Evolutionary conservation across 176 grass and related monocot genomes (phyloP), one percentile per base, ranked within the genome.

Genomic region (Aegilops longissima): DNA sequence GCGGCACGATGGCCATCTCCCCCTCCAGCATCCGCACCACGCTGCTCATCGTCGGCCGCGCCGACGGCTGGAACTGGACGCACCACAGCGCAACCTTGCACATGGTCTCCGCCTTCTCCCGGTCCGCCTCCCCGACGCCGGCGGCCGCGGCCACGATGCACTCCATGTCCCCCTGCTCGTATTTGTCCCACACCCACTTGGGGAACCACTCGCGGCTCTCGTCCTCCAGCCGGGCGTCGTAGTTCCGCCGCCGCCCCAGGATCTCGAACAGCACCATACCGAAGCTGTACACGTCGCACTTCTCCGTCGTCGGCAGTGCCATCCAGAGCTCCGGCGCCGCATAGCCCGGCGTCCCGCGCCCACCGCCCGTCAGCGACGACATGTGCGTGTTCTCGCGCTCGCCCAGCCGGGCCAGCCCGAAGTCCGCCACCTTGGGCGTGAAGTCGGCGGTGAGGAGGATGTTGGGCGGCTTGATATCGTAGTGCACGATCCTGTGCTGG

Each of bases 21-120:
- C 94, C 95, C 16, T 97, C 86, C 47, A 94, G 86, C 95, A 97
- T 97, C 73, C 95, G 77, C 82, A 94, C 85, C 59, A 97, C 92
- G 35, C 39, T 88, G 70, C 56, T 92, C 92, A 97, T 97, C 16
- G 90, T 88, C 12, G 95, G 95, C 13, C 95, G 42, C 38, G 83
- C 88, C 8, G 91, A 69, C 40, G 86, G 83, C 71, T 90, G 82
- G 74, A 94, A 97, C 78, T 97, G 92, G 12, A 92, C 82, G 49
- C 95, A 97, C 95, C 95, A 97, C 18, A 94, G 40, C 17, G 92
- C 90, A 78, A 97, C 95, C 90, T 91, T 86, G 73, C 95, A 97
- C 90, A 94, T 92, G 86, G 80, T 94, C 88, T 87, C 83, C 2
- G 88, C 92, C 77, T 88, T 94, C 65, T 85, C 86, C 49, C 83